A percentile compares a stretch with the other conserved stretches of the same genome.
These are phyloP conservation scores for Claviceps sorghi DNA, from an alignment of 2,329 filamentous ascomycete species.

Conservation along the genomic window DNA sequence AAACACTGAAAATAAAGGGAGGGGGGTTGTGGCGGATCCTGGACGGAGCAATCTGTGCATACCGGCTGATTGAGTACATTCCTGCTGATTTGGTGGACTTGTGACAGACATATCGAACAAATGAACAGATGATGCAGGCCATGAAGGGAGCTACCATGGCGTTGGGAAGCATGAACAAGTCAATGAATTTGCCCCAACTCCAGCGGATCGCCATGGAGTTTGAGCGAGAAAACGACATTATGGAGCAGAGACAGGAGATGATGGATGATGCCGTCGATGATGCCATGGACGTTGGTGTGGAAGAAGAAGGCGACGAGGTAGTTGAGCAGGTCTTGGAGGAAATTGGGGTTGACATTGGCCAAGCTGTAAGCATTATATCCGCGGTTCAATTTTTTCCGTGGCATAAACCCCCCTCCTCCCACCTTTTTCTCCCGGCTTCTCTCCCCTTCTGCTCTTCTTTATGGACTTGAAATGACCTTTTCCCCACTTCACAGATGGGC, in stretches of 20 bases:
- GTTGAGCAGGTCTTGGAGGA: conserved; percentile 94
- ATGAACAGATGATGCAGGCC: conserved; percentile 99
- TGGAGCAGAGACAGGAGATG: conserved; percentile 98
- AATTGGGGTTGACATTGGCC: conserved; percentile 85
- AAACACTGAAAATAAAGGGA: background rate
- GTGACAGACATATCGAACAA: conserved; percentile 77
- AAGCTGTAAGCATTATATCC: conserved; percentile 49
- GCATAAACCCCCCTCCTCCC: background rate
- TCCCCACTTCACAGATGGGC: conserved; percentile 50
- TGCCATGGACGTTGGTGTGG: conserved; percentile 75
- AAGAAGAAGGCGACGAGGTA: conserved; percentile 93
- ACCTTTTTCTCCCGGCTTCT: too few species aligned
- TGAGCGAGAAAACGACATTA: conserved; percentile 95
- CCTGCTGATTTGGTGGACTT: conserved; percentile 5
- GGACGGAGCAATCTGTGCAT: background rate
- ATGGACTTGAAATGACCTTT: conserved; percentile 3
- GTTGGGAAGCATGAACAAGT: conserved; percentile 89
- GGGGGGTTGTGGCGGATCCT: too few species aligned
- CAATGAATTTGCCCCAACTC: conserved; percentile 90
- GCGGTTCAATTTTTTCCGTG: background rate
- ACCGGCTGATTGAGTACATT: background rate
- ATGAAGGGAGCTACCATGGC: conserved; percentile 96
- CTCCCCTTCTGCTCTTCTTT: too few species aligned
- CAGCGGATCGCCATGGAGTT: conserved; percentile 99
- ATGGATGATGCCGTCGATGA: conserved; percentile 99